Percentiles rank a stretch among this genome's conserved stretches.
phyloP scores from a whole-genome alignment of 2,329 filamentous ascomycete genomes.

The Colletotrichum camelliae region DNA sequence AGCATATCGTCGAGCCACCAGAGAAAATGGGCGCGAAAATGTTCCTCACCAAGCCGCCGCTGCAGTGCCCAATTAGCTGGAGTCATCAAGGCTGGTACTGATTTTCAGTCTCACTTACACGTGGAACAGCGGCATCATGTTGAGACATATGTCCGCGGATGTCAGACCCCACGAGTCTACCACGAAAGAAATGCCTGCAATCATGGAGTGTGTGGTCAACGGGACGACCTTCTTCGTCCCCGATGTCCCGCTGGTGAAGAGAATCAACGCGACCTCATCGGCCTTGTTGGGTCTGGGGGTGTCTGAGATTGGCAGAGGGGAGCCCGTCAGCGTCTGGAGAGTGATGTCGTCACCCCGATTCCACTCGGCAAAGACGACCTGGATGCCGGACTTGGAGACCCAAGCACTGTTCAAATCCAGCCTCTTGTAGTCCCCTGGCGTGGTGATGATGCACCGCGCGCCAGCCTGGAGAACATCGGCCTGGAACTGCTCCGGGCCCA shows the following conservation, averaged over 20 bases:
- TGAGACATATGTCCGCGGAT: constrained; percentile 54
- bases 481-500: constrained; percentile 54
- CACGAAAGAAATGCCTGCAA: constrained; percentile 56
- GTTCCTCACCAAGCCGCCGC: constrained; percentile 59
- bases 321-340: constrained; percentile 26
- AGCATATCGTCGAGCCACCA: constrained; percentile 59
- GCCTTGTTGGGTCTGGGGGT: constrained; percentile 40
- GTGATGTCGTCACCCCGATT: constrained; percentile 40
- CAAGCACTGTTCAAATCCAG: constrained; percentile 39
- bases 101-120: constrained; percentile 42
- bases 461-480: constrained; percentile 53
- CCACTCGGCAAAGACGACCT: constrained; percentile 44
- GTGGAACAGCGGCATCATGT: constrained; percentile 66
- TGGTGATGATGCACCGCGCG: constrained; percentile 52
- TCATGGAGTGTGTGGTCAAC: constrained; percentile 53
- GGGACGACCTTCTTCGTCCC: constrained; percentile 66
- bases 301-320: neutral
- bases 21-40: constrained; percentile 60
- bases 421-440: constrained; percentile 41
- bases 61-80: constrained; percentile 24
- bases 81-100: too few species aligned
- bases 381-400: constrained; percentile 36
- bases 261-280: constrained; percentile 54
- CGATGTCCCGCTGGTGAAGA: constrained; percentile 64
- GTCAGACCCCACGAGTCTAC: constrained; percentile 58